Base-by-base conservation (phyloP, 768 basidiomycete genomes). In the Suillus cothurnatus region DNA sequence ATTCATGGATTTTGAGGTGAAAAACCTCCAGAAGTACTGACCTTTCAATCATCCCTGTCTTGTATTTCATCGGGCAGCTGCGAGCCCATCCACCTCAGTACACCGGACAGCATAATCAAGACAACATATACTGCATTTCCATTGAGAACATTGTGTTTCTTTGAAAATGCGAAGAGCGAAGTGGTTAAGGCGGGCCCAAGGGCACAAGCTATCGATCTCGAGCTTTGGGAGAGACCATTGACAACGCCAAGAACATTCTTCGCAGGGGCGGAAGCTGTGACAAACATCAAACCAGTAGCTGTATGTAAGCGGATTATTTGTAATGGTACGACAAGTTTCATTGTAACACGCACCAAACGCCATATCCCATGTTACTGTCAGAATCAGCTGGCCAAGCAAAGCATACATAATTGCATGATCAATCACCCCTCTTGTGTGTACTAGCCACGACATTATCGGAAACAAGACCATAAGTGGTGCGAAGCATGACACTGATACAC, bases 141-240 rank as follows among this genome's bases (percentile, higher is more conserved):
- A 4, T 81, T 79, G 2, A 88, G 67, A 8, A 85, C 43, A 49
- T 83, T 81, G 66, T 80, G 72, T 66, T 87, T 71, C 36, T 84
- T 81, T 0, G 86, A 86, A 34, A 81, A 69, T 2, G 86, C 84
- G 63, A 86, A 87, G n/a, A 85, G 69, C 0, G 85, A 85, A 0
- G 85, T 84, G 6, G 81, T 73, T 39, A 81, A 47, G 1, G 79
- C 81, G 0, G 86, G 86, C 1, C 84, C 85, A 26, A 86, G 76
- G 4, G 83, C 84, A 49, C 84, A 80, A 0, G 81, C 79, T 12
- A 82, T 72, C 3, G 83, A 80, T 2, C 78, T 79, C 1, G 78
- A 74, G 19, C 80, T 85, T 32, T 88, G 86, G 3, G 82, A 78
- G 26, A 88, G 75, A 2, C 88, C 88, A 64, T 88, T 86, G 2